Evolutionary conservation across 2,329 filamentous ascomycete species (phyloP).

Genomic region (Helotiales sp.): DNA sequence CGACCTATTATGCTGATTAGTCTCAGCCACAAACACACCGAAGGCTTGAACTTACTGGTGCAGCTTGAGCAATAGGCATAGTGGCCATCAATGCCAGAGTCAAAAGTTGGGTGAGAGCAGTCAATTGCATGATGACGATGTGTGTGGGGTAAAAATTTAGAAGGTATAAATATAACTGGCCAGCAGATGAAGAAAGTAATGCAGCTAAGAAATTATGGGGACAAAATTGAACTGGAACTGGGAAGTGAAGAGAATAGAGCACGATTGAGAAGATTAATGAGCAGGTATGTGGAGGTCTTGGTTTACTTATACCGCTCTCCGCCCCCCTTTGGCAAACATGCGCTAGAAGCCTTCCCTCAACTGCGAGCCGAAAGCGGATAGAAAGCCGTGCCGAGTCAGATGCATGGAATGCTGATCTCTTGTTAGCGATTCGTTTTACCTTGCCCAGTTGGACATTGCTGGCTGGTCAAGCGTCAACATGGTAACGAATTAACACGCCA

Average conservation of each 20-base stretch:
- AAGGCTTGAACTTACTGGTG: constrained; percentile 13
- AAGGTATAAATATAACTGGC: constrained; percentile 13
- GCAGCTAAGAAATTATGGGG: neutral
- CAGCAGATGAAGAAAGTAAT: constrained; percentile 2
- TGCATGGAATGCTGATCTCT: neutral
- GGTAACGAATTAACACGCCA: too few species aligned
- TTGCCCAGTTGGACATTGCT: neutral
- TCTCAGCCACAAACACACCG: neutral
- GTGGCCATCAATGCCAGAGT: constrained; percentile 21
- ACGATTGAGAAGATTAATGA: constrained; percentile 10
- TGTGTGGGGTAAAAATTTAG: neutral
- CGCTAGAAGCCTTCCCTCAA: neutral
- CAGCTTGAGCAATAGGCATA: constrained; percentile 16
- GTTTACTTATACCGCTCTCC: neutral
- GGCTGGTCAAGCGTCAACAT: neutral
- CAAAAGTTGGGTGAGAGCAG: constrained; percentile 21
- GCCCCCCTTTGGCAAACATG: neutral
- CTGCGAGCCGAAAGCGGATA: neutral
- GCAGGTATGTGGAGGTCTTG: neutral
- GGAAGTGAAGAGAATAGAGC: neutral
- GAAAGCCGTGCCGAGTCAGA: neutral
- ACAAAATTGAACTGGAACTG: neutral
- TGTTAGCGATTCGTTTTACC: neutral
- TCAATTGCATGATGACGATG: constrained; percentile 23
- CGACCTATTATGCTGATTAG: neutral